Evolutionary conservation across 2,329 filamentous ascomycete species (phyloP).

Genomic region (Epichloe festucae): DNA sequence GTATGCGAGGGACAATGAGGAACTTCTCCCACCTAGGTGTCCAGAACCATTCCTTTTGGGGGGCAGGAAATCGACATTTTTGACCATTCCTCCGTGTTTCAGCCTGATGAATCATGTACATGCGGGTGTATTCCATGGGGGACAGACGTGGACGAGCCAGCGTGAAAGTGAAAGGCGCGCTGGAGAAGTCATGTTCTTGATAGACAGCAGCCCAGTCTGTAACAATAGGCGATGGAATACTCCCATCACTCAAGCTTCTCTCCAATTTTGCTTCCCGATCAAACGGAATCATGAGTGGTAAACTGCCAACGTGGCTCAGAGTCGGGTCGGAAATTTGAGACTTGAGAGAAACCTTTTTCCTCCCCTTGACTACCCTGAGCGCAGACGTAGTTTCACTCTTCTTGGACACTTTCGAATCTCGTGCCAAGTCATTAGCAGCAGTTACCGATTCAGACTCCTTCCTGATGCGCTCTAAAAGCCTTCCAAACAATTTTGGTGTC

Average conservation of each 20-base stretch:
- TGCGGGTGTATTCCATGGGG: conserved; percentile 27
- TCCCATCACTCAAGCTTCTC: neutral
- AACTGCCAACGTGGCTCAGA: conserved; percentile 2
- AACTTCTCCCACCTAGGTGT: conserved; percentile 23
- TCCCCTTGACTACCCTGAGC: conserved; percentile 1
- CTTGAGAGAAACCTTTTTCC: conserved; percentile 10
- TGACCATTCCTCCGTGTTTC: conserved; percentile 14
- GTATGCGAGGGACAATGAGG: conserved; percentile 22
- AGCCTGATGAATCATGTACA: conserved; percentile 22
- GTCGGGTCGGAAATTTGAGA: conserved; percentile 14
- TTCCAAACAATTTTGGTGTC: conserved; percentile 15
- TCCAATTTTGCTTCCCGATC: neutral
- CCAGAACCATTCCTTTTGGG: conserved; percentile 21
- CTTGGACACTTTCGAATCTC: neutral
- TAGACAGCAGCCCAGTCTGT: neutral
- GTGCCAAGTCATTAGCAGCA: neutral
- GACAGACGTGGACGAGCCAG: conserved; percentile 19
- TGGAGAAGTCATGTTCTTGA: neutral
- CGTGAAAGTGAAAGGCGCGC: neutral
- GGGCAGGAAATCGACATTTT: conserved; percentile 16
- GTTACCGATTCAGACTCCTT: conserved; percentile 11
- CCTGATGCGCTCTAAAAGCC: conserved; percentile 15
- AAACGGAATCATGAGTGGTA: neutral
- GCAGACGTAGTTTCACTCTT: neutral
- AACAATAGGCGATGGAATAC: neutral